Evolutionary conservation across 768 basidiomycete genomes (phyloP).

Genomic region (Hemileccinum rubropunctum): DNA sequence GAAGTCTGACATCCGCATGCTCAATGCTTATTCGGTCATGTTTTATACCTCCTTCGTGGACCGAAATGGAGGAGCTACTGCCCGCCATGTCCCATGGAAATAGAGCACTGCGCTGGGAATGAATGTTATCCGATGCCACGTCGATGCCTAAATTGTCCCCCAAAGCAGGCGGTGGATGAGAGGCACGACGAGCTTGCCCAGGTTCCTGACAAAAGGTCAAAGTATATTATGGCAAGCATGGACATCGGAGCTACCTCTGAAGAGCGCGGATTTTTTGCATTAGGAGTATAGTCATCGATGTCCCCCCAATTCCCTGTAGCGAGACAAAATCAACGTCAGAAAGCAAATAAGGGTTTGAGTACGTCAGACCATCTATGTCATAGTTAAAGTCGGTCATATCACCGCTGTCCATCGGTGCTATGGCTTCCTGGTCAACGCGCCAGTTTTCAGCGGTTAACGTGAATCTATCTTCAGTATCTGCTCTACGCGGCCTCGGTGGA

Average conservation of each 20-base stretch:
- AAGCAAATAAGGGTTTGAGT: background rate
- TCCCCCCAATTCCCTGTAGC: constrained; percentile 23
- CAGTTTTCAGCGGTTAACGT: constrained; percentile 9
- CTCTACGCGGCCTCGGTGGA: background rate
- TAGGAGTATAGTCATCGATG: constrained; percentile 13
- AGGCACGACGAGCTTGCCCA: constrained; percentile 76
- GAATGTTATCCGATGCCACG: constrained; percentile 36
- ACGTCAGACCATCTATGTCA: constrained; percentile 21
- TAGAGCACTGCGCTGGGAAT: constrained; percentile 65
- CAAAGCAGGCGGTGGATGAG: constrained; percentile 51
- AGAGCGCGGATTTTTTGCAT: constrained; percentile 38
- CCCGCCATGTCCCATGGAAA: constrained; percentile 88
- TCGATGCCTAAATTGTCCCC: constrained; percentile 51
- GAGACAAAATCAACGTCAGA: constrained; percentile 10
- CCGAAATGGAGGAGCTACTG: constrained; percentile 53
- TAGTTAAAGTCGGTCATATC: constrained; percentile 24
- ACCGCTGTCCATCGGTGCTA: constrained; percentile 7
- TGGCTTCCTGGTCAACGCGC: constrained; percentile 9
- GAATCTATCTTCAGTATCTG: background rate
- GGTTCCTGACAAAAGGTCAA: constrained; percentile 58
- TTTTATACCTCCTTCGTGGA: constrained; percentile 32
- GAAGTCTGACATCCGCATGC: constrained; percentile 49
- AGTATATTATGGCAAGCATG: background rate
- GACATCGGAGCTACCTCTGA: constrained; percentile 54
- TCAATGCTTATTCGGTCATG: constrained; percentile 48